Evolutionary conservation across 2,329 filamentous ascomycete genomes (phyloP).

Genomic region (Cryphonectria parasitica): DNA sequence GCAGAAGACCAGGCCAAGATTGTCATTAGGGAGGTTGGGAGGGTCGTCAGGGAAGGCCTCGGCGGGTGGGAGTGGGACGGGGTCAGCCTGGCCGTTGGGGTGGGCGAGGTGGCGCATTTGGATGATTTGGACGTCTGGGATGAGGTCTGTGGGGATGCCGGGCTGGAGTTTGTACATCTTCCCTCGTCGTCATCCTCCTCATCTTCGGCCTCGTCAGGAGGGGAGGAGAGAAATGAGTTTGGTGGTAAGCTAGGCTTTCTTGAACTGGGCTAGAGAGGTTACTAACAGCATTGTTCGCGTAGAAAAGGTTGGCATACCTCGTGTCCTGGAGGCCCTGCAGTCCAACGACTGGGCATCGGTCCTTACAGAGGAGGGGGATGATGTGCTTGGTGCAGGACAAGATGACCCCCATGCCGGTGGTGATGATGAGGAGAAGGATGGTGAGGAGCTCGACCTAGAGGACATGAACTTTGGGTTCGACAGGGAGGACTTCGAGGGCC

Average conservation of each 20-base stretch:
- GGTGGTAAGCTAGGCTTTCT: conserved; percentile 51
- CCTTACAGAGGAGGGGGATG: conserved; percentile 37
- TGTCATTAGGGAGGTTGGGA: conserved; percentile 57
- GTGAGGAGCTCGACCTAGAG: conserved; percentile 48
- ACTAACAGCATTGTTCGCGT: background rate
- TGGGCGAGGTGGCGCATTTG: conserved; percentile 44
- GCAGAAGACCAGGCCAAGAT: conserved; percentile 38
- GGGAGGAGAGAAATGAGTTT: conserved; percentile 57
- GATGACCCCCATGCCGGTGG: conserved; percentile 12
- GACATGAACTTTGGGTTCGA: conserved; percentile 58
- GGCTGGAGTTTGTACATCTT: conserved; percentile 66
- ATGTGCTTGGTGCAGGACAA: conserved; percentile 31
- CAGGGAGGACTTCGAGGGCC: conserved; percentile 54
- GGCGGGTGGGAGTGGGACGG: conserved; percentile 69
- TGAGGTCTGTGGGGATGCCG: conserved; percentile 58
- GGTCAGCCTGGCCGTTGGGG: conserved; percentile 61
- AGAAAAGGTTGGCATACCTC: conserved; percentile 64
- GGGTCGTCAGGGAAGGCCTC: conserved; percentile 59
- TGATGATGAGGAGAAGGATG: conserved; percentile 34
- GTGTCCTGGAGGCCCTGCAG: conserved; percentile 65
- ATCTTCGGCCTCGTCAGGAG: conserved; percentile 3
- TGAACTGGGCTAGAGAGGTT: background rate
- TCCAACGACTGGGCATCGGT: conserved; percentile 65
- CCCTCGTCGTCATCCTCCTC: background rate
- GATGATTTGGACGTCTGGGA: conserved; percentile 63